Evolutionary conservation across 148 eudicot genomes (phyloP).

Genomic region (Spergularia marina): DNA sequence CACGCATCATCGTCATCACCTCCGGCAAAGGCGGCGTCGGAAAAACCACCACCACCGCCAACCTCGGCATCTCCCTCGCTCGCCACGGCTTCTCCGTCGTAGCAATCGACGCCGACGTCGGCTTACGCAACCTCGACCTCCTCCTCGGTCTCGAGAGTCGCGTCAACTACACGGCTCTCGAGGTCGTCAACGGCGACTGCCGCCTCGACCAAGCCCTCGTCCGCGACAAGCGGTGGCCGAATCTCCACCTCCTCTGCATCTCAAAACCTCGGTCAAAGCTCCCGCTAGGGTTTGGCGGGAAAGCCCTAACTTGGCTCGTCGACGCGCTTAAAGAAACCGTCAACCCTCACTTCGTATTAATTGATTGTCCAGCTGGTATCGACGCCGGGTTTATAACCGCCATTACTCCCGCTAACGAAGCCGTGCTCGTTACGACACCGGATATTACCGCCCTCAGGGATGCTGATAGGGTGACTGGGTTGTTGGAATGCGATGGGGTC

Average conservation of each 20-base stretch:
- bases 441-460: slow-evolving; percentile 84
- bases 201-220: slow-evolving; percentile 92
- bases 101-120: slow-evolving; percentile 92
- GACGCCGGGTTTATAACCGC: slow-evolving; percentile 98
- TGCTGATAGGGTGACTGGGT: slow-evolving; percentile 90
- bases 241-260: slow-evolving; percentile 75
- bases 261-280: slow-evolving; percentile 91
- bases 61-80: slow-evolving; percentile 90
- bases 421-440: slow-evolving; percentile 86
- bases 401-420: slow-evolving; percentile 93
- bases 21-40: slow-evolving; percentile 99
- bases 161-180: slow-evolving; percentile 88
- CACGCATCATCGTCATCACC: slow-evolving; percentile 83
- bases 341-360: slow-evolving; percentile 72
- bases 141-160: slow-evolving; percentile 86
- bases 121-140: slow-evolving; percentile 90
- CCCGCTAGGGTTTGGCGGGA: slow-evolving; percentile 83
- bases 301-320: slow-evolving; percentile 84
- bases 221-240: slow-evolving; percentile 80
- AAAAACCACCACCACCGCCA: slow-evolving; percentile 95
- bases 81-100: slow-evolving; percentile 90
- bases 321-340: slow-evolving; percentile 79
- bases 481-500: slow-evolving; percentile 93
- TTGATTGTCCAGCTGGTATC: slow-evolving; percentile 95
- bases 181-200: slow-evolving; percentile 91